Evolutionary conservation across 2,329 filamentous ascomycete species (phyloP).

Genomic region (Fusarium heterosporum): DNA sequence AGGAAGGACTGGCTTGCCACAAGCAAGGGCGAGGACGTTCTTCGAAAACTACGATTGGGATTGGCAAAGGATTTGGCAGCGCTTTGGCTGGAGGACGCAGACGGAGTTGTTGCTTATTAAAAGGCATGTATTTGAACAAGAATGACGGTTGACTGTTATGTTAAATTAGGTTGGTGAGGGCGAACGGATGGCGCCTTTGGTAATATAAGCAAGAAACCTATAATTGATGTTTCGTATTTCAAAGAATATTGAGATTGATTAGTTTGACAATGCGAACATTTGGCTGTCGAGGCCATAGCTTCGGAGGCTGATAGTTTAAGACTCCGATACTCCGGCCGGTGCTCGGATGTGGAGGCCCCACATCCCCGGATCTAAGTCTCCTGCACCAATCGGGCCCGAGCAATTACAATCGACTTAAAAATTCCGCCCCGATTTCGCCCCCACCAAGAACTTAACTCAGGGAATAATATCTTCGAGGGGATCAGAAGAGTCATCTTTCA

Average conservation of each 20-base stretch:
- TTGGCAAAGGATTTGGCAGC: slow-evolving; percentile 79
- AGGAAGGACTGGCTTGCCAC: slow-evolving; percentile 77
- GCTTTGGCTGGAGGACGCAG: slow-evolving; percentile 75
- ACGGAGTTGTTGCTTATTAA: slow-evolving; percentile 62
- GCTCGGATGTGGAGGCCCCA: slow-evolving; percentile 42
- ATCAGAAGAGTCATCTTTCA: slow-evolving; percentile 34
- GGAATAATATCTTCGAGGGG: slow-evolving; percentile 26
- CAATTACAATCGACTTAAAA: slow-evolving; percentile 52
- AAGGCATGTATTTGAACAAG: slow-evolving; percentile 33
- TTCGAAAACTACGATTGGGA: slow-evolving; percentile 77
- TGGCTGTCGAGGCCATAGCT: background rate
- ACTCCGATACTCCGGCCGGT: slow-evolving; percentile 25
- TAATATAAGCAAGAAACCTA: slow-evolving; percentile 37
- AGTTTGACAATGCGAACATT: background rate
- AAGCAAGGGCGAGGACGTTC: slow-evolving; percentile 75
- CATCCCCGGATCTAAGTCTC: slow-evolving; percentile 41
- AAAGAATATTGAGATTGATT: background rate
- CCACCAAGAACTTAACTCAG: slow-evolving; percentile 35
- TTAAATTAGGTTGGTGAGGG: slow-evolving; percentile 19
- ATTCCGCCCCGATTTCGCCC: slow-evolving; percentile 48
- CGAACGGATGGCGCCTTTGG: slow-evolving; percentile 26
- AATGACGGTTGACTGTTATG: slow-evolving; percentile 24
- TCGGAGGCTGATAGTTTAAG: background rate
- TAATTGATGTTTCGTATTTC: slow-evolving; percentile 4
- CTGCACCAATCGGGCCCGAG: slow-evolving; percentile 51